Evolutionary conservation across 1,284 basidiomycete species (phyloP).

Genomic region (Cryptococcus sp.): DNA sequence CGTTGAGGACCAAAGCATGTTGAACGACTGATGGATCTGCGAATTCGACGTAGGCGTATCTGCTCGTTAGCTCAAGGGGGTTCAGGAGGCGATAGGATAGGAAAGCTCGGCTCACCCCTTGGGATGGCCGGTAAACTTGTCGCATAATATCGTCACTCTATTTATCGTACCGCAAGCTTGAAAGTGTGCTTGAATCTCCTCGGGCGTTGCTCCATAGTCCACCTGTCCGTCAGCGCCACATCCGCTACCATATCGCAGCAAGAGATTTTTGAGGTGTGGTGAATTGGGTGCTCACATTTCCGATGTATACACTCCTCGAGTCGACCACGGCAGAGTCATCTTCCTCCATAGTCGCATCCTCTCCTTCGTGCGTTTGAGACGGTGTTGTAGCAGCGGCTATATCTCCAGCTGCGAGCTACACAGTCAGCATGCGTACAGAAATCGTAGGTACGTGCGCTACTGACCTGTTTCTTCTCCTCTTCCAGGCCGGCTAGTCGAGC

Average conservation of each 20-base stretch:
- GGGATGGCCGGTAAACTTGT: slow-evolving; percentile 99
- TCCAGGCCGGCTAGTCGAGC: slow-evolving; percentile 83
- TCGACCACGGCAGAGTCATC: slow-evolving; percentile 65
- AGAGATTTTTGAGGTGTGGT: background rate
- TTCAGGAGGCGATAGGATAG: too few species aligned
- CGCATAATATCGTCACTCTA: slow-evolving; percentile 96
- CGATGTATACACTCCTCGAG: slow-evolving; percentile 85
- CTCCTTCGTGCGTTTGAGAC: slow-evolving; percentile 10
- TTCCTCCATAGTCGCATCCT: slow-evolving; percentile 57
- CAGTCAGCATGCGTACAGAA: slow-evolving; percentile 10
- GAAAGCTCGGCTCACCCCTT: slow-evolving; percentile 69
- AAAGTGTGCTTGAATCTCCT: slow-evolving; percentile 98
- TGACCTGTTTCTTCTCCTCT: slow-evolving; percentile 66
- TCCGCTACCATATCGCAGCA: background rate
- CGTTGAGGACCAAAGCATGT: slow-evolving; percentile 90
- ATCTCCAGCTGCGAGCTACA: slow-evolving; percentile 7
- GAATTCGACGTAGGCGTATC: slow-evolving; percentile 98
- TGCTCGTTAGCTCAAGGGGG: slow-evolving; percentile 36
- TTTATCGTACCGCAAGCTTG: slow-evolving; percentile 97
- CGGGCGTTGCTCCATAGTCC: slow-evolving; percentile 94
- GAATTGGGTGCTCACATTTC: slow-evolving; percentile 72
- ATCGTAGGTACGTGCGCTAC: slow-evolving; percentile 5
- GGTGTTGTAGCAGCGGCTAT: slow-evolving; percentile 5
- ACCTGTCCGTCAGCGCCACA: slow-evolving; percentile 58
- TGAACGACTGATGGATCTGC: slow-evolving; percentile 89